Evolutionary conservation across 75 land plant species (phyloP).

Genomic region (Larix kaempferi): DNA sequence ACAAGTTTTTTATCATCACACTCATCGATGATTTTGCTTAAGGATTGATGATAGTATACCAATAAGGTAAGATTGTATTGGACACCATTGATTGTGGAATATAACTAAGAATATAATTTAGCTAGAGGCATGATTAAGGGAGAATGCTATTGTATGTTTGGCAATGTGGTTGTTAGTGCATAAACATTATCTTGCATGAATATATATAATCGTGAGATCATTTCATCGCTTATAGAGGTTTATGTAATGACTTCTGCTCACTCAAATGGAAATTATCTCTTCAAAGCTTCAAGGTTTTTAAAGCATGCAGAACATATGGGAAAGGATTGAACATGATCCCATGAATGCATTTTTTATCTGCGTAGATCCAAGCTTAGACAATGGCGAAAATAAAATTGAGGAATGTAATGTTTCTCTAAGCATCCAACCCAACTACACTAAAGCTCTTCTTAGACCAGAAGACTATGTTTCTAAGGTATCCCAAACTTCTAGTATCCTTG

Average conservation of each 20-base stretch:
- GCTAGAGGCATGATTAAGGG: conserved; percentile 6
- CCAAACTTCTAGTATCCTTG: neutral
- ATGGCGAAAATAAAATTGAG: conserved; percentile 86
- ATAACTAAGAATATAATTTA: neutral
- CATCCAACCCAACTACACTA: conserved; percentile 58
- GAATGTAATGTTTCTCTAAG: conserved; percentile 80
- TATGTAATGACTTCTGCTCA: conserved; percentile 57
- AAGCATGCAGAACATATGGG: conserved; percentile 66
- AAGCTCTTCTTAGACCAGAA: conserved; percentile 79
- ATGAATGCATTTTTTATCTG: conserved; percentile 76
- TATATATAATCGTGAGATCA: conserved; percentile 45
- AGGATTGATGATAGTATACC: neutral
- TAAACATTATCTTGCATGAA: conserved; percentile 60
- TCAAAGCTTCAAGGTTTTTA: conserved; percentile 52
- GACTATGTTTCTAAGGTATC: conserved; percentile 33
- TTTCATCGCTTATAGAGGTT: conserved; percentile 26
- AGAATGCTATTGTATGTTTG: conserved; percentile 50
- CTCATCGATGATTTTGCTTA: too few species aligned
- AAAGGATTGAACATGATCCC: conserved; percentile 81
- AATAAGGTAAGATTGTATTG: neutral
- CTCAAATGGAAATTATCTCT: conserved; percentile 63
- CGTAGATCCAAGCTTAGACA: conserved; percentile 83
- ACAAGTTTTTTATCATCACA: too few species aligned
- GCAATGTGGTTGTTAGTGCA: conserved; percentile 62
- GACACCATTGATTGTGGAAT: neutral